Evolutionary conservation across 2,329 filamentous ascomycete genomes (phyloP), one percentile per base, ranked within the genome.

Genomic region (Apiospora rasikravindrae): DNA sequence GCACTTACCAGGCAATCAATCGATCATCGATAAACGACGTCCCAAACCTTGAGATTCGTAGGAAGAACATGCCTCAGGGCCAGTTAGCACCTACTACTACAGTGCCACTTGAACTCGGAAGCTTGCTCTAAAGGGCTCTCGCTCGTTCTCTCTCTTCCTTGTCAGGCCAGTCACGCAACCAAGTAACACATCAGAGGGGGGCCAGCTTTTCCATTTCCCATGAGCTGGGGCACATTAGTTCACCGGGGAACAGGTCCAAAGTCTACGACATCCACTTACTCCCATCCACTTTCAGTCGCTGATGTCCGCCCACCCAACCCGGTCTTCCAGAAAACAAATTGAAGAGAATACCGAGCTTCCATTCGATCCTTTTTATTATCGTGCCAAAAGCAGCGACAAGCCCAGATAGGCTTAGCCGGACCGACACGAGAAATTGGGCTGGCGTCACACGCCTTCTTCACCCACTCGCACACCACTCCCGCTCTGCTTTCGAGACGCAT

Each of bases 271-370:
- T 51, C 68, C 47, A 69, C 68, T 40, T 42, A n/a, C 29, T 51
- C 33, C 33, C 68, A 67, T 69, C 68, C 67, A 69, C 67, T 69
- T 45, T 69, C 26, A 26, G 40, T 68, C 68, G 47, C 49, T 53
- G 68, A 51, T 69, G 68, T 69, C 68, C 68, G 68, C 49, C 57
- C 29, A 40, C 57, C 33, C 57, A 64, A 64, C 57, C 57, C 57
- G 29, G 67, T 49, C 67, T 45, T 69, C 67, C 67, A 69, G 49
- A 72, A 69, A 76, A 74, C 76, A 77, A 75, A 29, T 26, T 53
- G 37, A 61, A 70, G 40, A 53, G 45, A 71, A 51, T 69, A 33
- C 37, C 47, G 57, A 64, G 8, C 57, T 64, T 64, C 57, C 29
- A 64, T 64, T 64, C 22, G 57, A 45, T 49, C 66, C 68, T 53